Evolutionary conservation across 352 stramenopile species (phyloP).

Genomic region (Globisporangium yorkense): DNA sequence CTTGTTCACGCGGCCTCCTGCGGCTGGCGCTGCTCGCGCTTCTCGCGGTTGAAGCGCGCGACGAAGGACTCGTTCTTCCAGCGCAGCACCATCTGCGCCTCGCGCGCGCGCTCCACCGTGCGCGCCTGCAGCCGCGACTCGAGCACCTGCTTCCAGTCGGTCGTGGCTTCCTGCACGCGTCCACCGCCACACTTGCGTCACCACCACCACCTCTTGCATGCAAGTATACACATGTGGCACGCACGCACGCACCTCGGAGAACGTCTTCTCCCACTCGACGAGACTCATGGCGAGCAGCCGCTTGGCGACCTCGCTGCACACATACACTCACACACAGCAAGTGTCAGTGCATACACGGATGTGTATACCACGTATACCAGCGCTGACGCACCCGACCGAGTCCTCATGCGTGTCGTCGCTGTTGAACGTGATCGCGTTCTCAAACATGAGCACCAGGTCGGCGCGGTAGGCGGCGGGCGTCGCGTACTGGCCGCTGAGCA

Average conservation of each 20-base stretch:
- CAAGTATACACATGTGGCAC: not conserved
- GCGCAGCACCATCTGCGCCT: constrained; percentile 31
- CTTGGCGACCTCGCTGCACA: constrained; percentile 53
- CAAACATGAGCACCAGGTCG: constrained; percentile 81
- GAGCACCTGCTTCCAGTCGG: constrained; percentile 54
- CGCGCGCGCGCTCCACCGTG: constrained; percentile 51
- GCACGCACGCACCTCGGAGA: constrained; percentile 32
- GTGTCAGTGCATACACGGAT: not conserved
- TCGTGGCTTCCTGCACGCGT: constrained; percentile 33
- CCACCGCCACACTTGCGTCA: not conserved
- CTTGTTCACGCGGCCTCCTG: constrained; percentile 1
- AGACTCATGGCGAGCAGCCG: constrained; percentile 43
- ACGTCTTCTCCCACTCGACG: constrained; percentile 42
- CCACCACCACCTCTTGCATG: not conserved
- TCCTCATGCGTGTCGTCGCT: constrained; percentile 67
- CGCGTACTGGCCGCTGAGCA: constrained; percentile 49
- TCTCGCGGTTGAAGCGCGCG: constrained; percentile 70
- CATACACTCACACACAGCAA: not conserved
- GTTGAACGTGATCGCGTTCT: constrained; percentile 86
- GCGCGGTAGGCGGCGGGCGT: constrained; percentile 46
- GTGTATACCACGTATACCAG: not conserved
- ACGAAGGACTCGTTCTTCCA: constrained; percentile 85
- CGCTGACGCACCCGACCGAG: constrained; percentile 52
- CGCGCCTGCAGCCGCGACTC: constrained; percentile 44
- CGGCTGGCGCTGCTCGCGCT: constrained; percentile 42